These are phyloP conservation scores for Casuarina cunninghamiana DNA, from an alignment of 306 rosid genomes.

Conservation along the genomic window DNA sequence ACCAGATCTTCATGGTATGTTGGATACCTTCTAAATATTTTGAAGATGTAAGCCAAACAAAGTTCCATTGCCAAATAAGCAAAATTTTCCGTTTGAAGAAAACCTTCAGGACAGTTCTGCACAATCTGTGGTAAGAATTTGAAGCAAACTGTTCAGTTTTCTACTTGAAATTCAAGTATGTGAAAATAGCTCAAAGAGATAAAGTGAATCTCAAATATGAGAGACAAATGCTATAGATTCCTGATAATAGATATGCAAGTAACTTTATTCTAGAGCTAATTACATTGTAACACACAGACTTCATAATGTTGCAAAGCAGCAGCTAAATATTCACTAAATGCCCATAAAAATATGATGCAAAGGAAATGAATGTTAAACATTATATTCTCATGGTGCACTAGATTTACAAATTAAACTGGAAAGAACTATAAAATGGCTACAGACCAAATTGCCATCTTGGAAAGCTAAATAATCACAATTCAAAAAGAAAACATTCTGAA, in stretches of 20 bases:
- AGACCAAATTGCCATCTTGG: background rate
- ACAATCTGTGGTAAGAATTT: constrained; percentile 59
- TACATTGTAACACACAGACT: background rate
- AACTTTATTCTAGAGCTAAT: background rate
- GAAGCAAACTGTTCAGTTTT: constrained; percentile 23
- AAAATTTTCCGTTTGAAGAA: constrained; percentile 59
- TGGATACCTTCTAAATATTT: constrained; percentile 59
- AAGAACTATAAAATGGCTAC: background rate
- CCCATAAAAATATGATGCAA: background rate
- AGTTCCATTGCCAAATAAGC: constrained; percentile 66
- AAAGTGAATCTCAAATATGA: background rate
- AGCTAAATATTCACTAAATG: background rate
- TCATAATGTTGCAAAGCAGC: background rate
- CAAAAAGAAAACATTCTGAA: background rate
- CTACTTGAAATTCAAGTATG: constrained; percentile 12
- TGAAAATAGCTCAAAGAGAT: background rate
- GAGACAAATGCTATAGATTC: background rate
- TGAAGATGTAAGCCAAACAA: constrained; percentile 59
- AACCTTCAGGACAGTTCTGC: constrained; percentile 73
- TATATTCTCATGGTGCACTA: background rate
- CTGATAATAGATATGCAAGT: background rate
- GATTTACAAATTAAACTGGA: background rate
- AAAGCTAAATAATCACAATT: background rate
- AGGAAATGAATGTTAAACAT: background rate
- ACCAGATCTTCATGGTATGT: constrained; percentile 10